These are phyloP conservation scores for Monsonia emarginata DNA, from an alignment of 441 rosid species.

Conservation along the genomic window DNA sequence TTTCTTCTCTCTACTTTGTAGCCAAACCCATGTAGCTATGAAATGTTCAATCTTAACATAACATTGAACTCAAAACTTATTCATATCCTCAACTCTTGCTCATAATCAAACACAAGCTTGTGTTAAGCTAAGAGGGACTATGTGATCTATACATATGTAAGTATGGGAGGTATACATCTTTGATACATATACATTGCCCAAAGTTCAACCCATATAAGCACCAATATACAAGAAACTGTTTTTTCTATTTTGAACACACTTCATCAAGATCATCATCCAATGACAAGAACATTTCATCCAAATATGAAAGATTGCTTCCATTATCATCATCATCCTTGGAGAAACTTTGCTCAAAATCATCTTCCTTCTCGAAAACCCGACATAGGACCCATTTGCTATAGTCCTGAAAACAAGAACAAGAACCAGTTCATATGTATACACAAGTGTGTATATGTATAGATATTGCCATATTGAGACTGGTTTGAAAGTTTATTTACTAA, in stretches of 20 bases:
- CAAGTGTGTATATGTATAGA: too few species aligned
- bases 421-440: neutral
- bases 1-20: too few species aligned
- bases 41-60: too few species aligned
- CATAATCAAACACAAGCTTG: too few species aligned
- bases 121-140: too few species aligned
- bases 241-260: conserved; percentile 16
- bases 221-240: neutral
- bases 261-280: conserved; percentile 36
- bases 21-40: too few species aligned
- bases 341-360: neutral
- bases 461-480: too few species aligned
- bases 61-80: too few species aligned
- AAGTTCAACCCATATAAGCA: neutral
- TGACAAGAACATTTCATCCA: conserved; percentile 40
- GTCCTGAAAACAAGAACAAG: conserved; percentile 7
- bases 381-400: conserved; percentile 27
- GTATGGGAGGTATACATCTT: too few species aligned
- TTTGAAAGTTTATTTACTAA: conserved; percentile 8
- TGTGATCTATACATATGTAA: too few species aligned
- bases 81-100: too few species aligned
- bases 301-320: conserved; percentile 32
- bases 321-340: conserved; percentile 19
- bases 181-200: neutral
- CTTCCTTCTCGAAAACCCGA: conserved; percentile 27